Base-by-base conservation (phyloP, 2,329 filamentous ascomycete species). In the Fusarium heterosporum region DNA sequence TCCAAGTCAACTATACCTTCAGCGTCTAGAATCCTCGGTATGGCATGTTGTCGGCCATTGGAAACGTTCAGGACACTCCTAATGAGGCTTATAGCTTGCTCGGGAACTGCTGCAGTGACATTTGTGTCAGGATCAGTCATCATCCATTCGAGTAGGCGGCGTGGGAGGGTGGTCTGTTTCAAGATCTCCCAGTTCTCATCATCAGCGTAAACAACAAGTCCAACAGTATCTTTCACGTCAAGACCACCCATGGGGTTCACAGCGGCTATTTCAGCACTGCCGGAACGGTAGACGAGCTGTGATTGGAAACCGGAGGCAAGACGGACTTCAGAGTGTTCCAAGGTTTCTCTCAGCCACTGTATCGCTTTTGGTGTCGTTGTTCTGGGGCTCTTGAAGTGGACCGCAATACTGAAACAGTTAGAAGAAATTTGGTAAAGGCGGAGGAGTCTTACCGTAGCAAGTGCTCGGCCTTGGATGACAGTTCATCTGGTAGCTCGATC, bases 101-200 rank as follows among this genome's bases (percentile, higher is more conserved):
- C 69, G 4, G 60, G 25, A 3, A 69, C 59, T 8, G 40, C 17
- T 13, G 49, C 55, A 4, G n/a, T 39, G 3, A 45, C 5, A 4
- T 53, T 48, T 9, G 67, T 55, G 10, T 57, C 57, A 6, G 69
- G 69, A 8, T 71, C 52, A 2, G 64, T 66, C 70, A 72, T 72
- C 16, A 72, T 56, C 70, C 70, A 72, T 41, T 71, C 69, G 26
- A 72, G 17, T n/a, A 72, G 47, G 11, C 65, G 57, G 32, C 63
- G 68, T 8, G 70, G 70, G 5, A 72, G 57, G 19, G 51, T 41
- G 13, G 61, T 62, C 22, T 64, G 56, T 48, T 59, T 66, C 13
- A 61, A 41, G 10, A 72, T 53, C n/a, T 72, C 64, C 51, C 63
- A 66, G 28, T 63, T 60, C 48, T 69, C 67, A 4, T 68, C 56